These are phyloP conservation scores for Perkinsus marinus DNA, from an alignment of 169 alveolate species.

Conservation along the genomic window DNA sequence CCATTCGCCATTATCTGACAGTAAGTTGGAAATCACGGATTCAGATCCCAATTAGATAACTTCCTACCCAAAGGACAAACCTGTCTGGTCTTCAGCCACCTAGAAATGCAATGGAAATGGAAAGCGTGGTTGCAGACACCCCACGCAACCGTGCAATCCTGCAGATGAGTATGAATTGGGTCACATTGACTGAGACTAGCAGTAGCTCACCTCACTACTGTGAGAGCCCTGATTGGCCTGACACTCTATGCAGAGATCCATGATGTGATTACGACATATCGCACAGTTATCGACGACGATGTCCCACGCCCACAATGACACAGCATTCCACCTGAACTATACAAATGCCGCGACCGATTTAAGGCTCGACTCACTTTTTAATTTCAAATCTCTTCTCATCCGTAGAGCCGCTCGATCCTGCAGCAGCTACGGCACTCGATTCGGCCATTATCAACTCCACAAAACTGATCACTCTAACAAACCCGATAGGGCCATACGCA, in stretches of 20 bases:
- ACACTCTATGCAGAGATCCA: slow-evolving; percentile 95
- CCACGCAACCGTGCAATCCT: slow-evolving; percentile 98
- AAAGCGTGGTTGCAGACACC: slow-evolving; percentile 98
- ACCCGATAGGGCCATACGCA: background rate
- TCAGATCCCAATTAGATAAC: background rate
- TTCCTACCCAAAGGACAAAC: slow-evolving; percentile 92
- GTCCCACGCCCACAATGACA: slow-evolving; percentile 79
- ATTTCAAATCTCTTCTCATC: background rate
- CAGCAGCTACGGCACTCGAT: background rate
- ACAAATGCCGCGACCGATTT: background rate
- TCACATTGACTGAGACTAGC: background rate
- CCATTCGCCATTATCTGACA: slow-evolving; percentile 23
- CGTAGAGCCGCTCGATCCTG: background rate
- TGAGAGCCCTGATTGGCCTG: slow-evolving; percentile 72
- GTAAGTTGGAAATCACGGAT: background rate
- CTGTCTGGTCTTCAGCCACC: slow-evolving; percentile 93
- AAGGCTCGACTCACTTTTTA: background rate
- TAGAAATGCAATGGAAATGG: slow-evolving; percentile 95
- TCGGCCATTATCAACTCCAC: background rate
- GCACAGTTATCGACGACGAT: slow-evolving; percentile 97
- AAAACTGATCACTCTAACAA: background rate
- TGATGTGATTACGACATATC: slow-evolving; percentile 92
- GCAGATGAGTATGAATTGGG: background rate
- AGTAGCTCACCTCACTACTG: background rate
- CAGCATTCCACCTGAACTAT: slow-evolving; percentile 65